These are phyloP conservation scores for Trypanosoma grayi DNA, from an alignment of 208 protist species.

Conservation along the genomic window DNA sequence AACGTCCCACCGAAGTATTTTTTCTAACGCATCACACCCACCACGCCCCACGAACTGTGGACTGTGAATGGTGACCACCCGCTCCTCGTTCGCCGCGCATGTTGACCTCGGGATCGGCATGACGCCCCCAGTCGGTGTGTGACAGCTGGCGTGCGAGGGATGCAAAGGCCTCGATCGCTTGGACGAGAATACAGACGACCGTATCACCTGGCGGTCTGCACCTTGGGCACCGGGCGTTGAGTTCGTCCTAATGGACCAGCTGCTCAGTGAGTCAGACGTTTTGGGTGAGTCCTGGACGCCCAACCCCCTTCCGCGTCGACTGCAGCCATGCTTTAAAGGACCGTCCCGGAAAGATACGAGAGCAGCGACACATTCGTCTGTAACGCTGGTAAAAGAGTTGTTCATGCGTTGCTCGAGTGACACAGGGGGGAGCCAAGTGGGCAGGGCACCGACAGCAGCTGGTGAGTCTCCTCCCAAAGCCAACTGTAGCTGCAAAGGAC, in stretches of 20 bases:
- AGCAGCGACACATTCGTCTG: conserved; percentile 6
- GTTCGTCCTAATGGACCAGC: background rate
- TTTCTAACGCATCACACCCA: background rate
- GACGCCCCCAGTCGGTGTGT: too few relatives aligned
- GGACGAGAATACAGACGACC: too few relatives aligned
- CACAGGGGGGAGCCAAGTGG: background rate
- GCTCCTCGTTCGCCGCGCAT: background rate
- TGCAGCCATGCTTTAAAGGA: background rate
- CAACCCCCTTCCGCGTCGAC: background rate
- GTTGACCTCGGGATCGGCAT: background rate
- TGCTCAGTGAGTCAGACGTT: background rate
- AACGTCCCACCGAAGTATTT: background rate
- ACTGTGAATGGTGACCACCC: background rate
- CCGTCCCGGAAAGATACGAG: background rate
- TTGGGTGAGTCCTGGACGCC: background rate
- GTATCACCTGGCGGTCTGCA: too few relatives aligned
- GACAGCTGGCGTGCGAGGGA: too few relatives aligned
- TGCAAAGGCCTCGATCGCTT: too few relatives aligned
- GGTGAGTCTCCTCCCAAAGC: background rate
- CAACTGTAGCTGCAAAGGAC: background rate
- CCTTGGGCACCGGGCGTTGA: too few relatives aligned
- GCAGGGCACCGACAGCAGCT: background rate
- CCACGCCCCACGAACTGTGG: background rate
- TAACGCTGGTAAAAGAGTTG: conserved; percentile 6
- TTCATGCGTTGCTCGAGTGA: background rate